These are phyloP conservation scores for Lactifluus pinguis DNA, from an alignment of 768 basidiomycete genomes.

Conservation along the genomic window DNA sequence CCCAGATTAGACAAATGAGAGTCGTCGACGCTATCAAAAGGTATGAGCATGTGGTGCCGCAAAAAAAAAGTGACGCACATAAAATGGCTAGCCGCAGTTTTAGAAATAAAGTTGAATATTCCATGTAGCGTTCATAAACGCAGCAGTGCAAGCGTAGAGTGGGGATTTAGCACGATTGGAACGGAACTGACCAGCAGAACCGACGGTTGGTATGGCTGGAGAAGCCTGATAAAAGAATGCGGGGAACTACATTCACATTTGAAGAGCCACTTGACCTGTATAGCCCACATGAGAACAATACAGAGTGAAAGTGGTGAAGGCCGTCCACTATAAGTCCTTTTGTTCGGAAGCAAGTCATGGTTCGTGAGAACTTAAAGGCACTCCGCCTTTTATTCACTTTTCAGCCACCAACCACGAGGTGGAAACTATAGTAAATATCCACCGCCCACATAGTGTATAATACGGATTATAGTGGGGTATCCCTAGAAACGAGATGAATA, in stretches of 20 bases:
- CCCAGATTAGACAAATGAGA: conserved; percentile 40
- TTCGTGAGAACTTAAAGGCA: not conserved
- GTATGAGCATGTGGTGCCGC: not conserved
- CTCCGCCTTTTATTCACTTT: not conserved
- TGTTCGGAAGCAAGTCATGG: not conserved
- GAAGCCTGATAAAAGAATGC: not conserved
- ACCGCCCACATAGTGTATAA: not conserved
- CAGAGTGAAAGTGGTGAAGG: not conserved
- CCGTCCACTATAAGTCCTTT: not conserved
- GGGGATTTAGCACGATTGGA: not conserved
- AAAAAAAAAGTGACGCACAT: conserved; percentile 18
- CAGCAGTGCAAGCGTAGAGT: not conserved
- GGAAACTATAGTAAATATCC: not conserved
- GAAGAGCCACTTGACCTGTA: not conserved
- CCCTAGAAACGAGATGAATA: conserved; percentile 1
- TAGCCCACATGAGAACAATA: conserved; percentile 7
- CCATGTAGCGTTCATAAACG: conserved; percentile 13
- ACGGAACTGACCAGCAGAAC: conserved; percentile 14
- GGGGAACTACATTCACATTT: not conserved
- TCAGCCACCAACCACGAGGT: not conserved
- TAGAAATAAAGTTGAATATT: conserved; percentile 21
- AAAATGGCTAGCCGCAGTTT: conserved; percentile 23
- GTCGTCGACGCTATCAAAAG: conserved; percentile 33
- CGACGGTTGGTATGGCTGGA: not conserved
- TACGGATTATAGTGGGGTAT: conserved; percentile 4